phyloP scores from a whole-genome alignment of 768 basidiomycete species.

The Filobasidium floriforme region DNA sequence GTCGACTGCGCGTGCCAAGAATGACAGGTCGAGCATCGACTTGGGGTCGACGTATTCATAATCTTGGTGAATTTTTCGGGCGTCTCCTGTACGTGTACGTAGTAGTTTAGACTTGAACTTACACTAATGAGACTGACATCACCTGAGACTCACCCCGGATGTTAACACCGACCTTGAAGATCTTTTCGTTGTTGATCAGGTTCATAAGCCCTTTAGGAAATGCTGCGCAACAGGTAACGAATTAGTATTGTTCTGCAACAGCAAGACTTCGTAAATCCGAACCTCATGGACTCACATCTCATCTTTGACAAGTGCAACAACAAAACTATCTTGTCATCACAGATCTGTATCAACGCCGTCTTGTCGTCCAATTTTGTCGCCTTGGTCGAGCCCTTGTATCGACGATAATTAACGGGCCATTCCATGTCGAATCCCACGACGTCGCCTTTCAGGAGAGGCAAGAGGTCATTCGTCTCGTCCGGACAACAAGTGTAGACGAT shows the following conservation, averaged over 20 bases:
- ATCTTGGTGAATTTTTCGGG: constrained; percentile 35
- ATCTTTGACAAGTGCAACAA: constrained; percentile 33
- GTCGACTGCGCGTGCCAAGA: constrained; percentile 38
- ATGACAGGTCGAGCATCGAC: constrained; percentile 34
- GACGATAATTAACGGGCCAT: constrained; percentile 32
- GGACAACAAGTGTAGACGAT: constrained; percentile 33
- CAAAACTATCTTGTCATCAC: constrained; percentile 31
- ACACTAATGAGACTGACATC: too few relatives aligned
- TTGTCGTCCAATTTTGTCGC: constrained; percentile 24
- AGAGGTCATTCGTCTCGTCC: constrained; percentile 35
- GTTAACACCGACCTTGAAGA: constrained; percentile 35
- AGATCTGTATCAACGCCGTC: constrained; percentile 33
- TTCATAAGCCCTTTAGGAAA: constrained; percentile 30
- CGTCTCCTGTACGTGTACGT: constrained; percentile 28
- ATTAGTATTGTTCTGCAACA: not conserved
- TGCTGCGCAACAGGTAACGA: constrained; percentile 14
- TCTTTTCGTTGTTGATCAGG: constrained; percentile 24
- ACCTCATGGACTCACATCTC: constrained; percentile 26
- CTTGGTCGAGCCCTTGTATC: not conserved
- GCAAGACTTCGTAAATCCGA: not conserved
- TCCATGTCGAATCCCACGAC: constrained; percentile 42
- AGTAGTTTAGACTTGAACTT: not conserved
- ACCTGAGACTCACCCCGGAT: constrained; percentile 24
- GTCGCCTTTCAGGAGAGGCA: constrained; percentile 29
- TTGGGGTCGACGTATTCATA: constrained; percentile 29